Evolutionary conservation across 805 yeast species (phyloP).

Genomic region (Tetrapisispora nanseiensis): DNA sequence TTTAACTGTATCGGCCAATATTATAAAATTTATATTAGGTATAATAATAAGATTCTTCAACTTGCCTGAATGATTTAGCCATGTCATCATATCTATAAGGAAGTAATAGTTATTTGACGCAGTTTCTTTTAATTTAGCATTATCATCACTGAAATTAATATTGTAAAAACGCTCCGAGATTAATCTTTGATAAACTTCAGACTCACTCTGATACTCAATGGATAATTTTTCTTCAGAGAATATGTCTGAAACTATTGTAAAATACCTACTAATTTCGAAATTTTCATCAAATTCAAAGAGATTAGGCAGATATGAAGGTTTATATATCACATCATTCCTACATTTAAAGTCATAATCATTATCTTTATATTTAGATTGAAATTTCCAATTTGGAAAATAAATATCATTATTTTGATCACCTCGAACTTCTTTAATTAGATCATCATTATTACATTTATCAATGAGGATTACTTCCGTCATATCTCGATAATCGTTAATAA

Average conservation of each 20-base stretch:
- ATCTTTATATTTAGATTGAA: neutral
- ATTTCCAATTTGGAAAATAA: neutral
- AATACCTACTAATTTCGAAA: neutral
- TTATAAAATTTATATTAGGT: constrained; percentile 46
- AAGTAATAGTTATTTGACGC: constrained; percentile 36
- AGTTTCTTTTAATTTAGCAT: too few relatives aligned
- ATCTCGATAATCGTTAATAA: neutral
- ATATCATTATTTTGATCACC: neutral
- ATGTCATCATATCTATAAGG: constrained; percentile 65
- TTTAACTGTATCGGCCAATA: constrained; percentile 69
- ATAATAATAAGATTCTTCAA: constrained; percentile 57
- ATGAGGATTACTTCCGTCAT: neutral
- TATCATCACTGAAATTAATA: neutral
- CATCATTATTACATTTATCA: neutral
- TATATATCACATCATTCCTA: neutral
- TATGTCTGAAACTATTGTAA: neutral
- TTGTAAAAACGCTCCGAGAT: neutral
- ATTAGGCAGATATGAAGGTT: neutral
- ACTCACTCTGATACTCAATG: neutral
- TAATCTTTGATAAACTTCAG: neutral
- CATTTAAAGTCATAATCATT: neutral
- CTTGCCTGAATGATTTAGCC: constrained; percentile 73
- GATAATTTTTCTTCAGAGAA: neutral
- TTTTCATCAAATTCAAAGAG: neutral
- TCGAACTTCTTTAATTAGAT: neutral